Percentiles rank a stretch among this genome's conserved stretches.
Conservation (phyloP, 1,284 basidiomycete genomes). For the Heterobasidion annosum region DNA sequence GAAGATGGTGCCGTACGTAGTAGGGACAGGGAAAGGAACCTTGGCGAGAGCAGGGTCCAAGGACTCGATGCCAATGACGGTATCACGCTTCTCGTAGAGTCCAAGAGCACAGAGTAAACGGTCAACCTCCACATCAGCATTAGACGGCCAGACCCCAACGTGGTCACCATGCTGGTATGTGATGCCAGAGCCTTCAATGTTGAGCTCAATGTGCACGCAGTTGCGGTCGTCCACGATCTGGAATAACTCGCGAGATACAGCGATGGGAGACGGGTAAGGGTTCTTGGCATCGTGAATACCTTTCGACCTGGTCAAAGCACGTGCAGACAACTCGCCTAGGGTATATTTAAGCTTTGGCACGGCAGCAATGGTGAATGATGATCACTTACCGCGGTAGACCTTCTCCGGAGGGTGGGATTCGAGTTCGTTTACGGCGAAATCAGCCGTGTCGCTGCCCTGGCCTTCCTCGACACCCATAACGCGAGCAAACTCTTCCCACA, state of each 20-base stretch:
- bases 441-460: slow-evolving; percentile 89
- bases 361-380: slow-evolving; percentile 2
- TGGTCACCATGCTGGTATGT: slow-evolving; percentile 99
- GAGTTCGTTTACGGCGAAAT: slow-evolving; percentile 88
- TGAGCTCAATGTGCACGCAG: slow-evolving; percentile 93
- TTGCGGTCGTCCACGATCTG: slow-evolving; percentile 69
- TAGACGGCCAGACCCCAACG: slow-evolving; percentile 94
- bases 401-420: slow-evolving; percentile 70
- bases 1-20: slow-evolving; percentile 90
- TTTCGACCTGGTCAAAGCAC: slow-evolving; percentile 84
- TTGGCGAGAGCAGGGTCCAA: slow-evolving; percentile 97
- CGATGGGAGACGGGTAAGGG: slow-evolving; percentile 85
- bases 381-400: slow-evolving; percentile 74
- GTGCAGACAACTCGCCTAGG: slow-evolving; percentile 79
- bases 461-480: slow-evolving; percentile 91
- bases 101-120: slow-evolving; percentile 85
- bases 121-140: slow-evolving; percentile 88
- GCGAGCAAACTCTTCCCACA: slow-evolving; percentile 86
- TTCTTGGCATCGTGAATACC: slow-evolving; percentile 97
- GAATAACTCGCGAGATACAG: slow-evolving; percentile 80
- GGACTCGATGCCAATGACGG: slow-evolving; percentile 87
- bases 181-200: slow-evolving; percentile 91
- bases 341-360: background rate
- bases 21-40: slow-evolving; percentile 96
- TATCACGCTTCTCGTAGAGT: slow-evolving; percentile 69